Base-by-base conservation (phyloP, 768 basidiomycete species). In the Boletus tomentosulus region DNA sequence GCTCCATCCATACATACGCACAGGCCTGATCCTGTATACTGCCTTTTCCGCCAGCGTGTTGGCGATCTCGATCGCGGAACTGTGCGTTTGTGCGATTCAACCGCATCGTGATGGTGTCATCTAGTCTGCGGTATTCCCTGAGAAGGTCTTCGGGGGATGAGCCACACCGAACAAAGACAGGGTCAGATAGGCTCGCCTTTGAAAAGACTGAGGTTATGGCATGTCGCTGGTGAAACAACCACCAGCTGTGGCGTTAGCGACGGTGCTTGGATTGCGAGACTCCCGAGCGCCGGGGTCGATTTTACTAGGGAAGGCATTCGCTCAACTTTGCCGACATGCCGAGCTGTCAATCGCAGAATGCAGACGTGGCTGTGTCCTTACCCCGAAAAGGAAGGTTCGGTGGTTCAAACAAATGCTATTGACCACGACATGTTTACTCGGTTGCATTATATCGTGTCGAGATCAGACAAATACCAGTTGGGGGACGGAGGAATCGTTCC, bases 41-140 rank as follows among this genome's bases (percentile, higher is more conserved):
- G 13, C 77, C 80, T 48, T 71, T 76, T 33, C 73, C 71, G 42
- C 63, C 69, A 24, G 69, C 59, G 11, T 78, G 78, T 46, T 71
- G 60, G 27, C 88, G 80, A 60, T 88, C 83, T 57, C 78, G 76
- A 72, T 92, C 91, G 48, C 88, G 79, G 69, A 86, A 83, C 50
- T 83, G 78, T 5, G 90, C 90, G 53, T 79, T 81, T 37, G 88
- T 86, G 47, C 90, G 82, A 67, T 93, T 92, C 45, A 92, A 69
- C 33, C 91, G 78, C 85, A 90, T 89, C 38, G 78, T 81, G 59
- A 93, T 86, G 7, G 82, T 74, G 63, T 93, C 90, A 70, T 93
- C 90, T 13, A 92, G 73, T 61, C 76, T 82, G 63, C 90, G 79
- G 68, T 92, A 92, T 69, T 92, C 89, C 64, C 77, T 84, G 68